These are phyloP conservation scores for Nephelium lappaceum DNA, from an alignment of 345 rosid species.

Conservation along the genomic window DNA sequence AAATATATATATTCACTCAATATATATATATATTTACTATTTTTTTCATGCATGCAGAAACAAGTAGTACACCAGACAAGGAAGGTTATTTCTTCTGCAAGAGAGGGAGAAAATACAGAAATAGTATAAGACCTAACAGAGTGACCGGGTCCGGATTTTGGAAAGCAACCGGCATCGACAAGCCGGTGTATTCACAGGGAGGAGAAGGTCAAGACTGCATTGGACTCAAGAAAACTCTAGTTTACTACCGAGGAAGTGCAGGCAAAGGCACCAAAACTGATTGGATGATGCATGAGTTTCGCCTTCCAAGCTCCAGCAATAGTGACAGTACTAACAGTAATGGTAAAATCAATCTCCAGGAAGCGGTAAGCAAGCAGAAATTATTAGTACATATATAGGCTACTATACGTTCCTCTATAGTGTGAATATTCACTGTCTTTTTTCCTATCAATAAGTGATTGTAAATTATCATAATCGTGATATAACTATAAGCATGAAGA, in stretches of 20 bases:
- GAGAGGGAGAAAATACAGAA: constrained; percentile 88
- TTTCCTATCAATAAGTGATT: too few species aligned
- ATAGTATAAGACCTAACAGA: constrained; percentile 91
- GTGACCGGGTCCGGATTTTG: constrained; percentile 96
- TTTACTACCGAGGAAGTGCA: constrained; percentile 84
- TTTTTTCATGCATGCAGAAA: constrained; percentile 29
- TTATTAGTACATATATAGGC: background rate
- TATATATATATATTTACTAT: too few species aligned
- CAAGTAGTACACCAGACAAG: constrained; percentile 47
- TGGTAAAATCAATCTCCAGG: constrained; percentile 37
- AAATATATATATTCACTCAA: too few species aligned
- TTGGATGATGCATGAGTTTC: constrained; percentile 99
- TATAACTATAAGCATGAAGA: too few species aligned
- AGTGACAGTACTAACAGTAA: constrained; percentile 26
- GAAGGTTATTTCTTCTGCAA: constrained; percentile 89
- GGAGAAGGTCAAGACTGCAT: constrained; percentile 50
- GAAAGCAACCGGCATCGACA: constrained; percentile 98
- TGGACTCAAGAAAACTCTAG: constrained; percentile 91
- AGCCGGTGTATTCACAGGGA: constrained; percentile 50
- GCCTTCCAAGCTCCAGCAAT: constrained; percentile 54
- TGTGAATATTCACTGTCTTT: background rate
- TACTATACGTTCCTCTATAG: background rate
- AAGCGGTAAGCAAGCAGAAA: constrained; percentile 67
- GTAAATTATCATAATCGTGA: too few species aligned
- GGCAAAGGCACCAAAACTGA: constrained; percentile 96